Conservation (phyloP, 2,329 filamentous ascomycete genomes). For the Fusarium xyrophilum region DNA sequence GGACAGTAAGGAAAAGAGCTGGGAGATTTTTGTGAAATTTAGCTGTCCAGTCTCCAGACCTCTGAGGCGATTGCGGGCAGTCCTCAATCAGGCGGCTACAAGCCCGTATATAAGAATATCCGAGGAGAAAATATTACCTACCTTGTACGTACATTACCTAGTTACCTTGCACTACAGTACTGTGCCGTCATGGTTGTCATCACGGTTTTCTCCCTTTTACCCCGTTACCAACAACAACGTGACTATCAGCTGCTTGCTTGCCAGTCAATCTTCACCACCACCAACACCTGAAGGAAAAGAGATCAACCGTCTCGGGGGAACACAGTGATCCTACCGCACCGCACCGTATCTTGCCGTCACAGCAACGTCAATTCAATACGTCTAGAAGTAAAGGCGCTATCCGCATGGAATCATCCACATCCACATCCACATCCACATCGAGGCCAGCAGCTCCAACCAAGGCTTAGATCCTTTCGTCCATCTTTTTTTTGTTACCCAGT, state of each 20-base stretch:
- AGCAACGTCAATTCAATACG: slow-evolving; percentile 22
- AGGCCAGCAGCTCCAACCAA: slow-evolving; percentile 1
- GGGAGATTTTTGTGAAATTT: not conserved
- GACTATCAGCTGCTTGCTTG: slow-evolving; percentile 32
- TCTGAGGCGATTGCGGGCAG: not conserved
- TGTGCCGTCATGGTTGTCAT: slow-evolving; percentile 6
- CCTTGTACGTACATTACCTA: too few relatives aligned
- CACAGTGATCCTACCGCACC: not conserved
- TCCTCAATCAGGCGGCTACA: not conserved
- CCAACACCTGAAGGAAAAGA: not conserved
- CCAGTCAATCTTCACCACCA: not conserved
- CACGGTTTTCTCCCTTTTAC: not conserved
- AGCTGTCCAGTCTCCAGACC: not conserved
- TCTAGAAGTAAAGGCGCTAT: slow-evolving; percentile 18
- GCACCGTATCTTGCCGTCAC: slow-evolving; percentile 24
- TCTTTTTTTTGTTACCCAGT: not conserved
- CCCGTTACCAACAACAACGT: slow-evolving; percentile 20
- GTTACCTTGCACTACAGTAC: not conserved
- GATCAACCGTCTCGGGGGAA: not conserved
- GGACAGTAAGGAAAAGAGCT: not conserved
- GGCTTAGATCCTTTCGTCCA: slow-evolving; percentile 7
- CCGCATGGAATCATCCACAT: slow-evolving; percentile 6
- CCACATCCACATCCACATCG: slow-evolving; percentile 8
- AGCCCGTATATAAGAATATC: slow-evolving; percentile 33
- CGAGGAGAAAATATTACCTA: not conserved